These are phyloP conservation scores for Rhizodiscina lignyota DNA, from an alignment of 495 filamentous ascomycete species.

Conservation along the genomic window DNA sequence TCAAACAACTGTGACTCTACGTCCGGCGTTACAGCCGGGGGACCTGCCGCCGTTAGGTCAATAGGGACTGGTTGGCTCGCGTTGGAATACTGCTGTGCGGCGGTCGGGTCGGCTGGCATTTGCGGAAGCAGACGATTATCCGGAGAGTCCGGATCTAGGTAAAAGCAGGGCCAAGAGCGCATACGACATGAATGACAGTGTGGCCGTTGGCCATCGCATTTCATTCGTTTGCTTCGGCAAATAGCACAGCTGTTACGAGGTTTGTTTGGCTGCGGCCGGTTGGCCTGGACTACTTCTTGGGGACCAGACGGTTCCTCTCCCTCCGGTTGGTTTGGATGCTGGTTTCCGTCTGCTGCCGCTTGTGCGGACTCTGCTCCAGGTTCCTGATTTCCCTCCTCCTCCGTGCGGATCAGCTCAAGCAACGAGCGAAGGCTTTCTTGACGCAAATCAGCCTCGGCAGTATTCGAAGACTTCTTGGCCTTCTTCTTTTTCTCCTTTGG, in stretches of 20 bases:
- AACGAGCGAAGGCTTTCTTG: background rate
- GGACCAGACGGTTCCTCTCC: background rate
- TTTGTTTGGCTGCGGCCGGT: background rate
- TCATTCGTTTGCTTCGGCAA: background rate
- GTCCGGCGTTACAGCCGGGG: no score
- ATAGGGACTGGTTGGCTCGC: no score
- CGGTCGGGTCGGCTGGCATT: no score
- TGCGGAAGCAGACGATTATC: no score
- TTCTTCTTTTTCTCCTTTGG: background rate
- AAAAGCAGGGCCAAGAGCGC: background rate
- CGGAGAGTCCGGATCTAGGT: background rate
- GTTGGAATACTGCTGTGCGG: no score
- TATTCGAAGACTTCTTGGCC: background rate
- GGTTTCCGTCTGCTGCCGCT: no score
- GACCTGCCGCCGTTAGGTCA: no score
- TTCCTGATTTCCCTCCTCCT: constrained; percentile 13
- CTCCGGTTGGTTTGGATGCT: background rate
- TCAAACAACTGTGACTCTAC: no score
- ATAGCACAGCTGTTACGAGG: background rate
- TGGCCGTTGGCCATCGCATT: background rate
- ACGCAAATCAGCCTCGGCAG: background rate
- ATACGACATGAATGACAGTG: background rate
- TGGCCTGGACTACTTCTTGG: background rate
- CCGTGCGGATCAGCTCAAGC: background rate
- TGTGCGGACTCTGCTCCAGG: background rate